Conservation (phyloP, 169 alveolate genomes). For the Plasmodium vivax region DNA sequence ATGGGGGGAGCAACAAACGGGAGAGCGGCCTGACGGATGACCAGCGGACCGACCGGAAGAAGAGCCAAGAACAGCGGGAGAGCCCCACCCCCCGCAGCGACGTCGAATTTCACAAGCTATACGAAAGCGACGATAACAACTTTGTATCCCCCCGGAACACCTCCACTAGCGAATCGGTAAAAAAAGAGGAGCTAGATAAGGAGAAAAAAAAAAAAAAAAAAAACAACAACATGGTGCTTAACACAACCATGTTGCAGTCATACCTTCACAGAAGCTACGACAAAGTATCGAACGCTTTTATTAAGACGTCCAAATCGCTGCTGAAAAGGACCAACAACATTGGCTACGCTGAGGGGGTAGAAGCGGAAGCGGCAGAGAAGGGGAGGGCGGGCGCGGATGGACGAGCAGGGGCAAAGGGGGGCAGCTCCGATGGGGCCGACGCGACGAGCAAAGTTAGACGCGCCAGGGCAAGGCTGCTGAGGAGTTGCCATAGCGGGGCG, state of each 20-base stretch:
- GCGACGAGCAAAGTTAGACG: neutral
- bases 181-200: neutral
- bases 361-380: neutral
- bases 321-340: neutral
- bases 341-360: neutral
- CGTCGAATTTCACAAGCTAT: neutral
- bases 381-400: no score
- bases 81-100: neutral
- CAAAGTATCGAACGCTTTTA: slow-evolving; percentile 39
- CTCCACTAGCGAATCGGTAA: neutral
- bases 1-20: neutral
- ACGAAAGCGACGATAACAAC: neutral
- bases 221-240: neutral
- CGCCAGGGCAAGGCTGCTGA: neutral
- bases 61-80: neutral
- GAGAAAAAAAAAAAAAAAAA: neutral
- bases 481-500: neutral
- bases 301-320: slow-evolving; percentile 21
- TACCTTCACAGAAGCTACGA: slow-evolving; percentile 33
- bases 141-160: neutral
- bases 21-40: neutral
- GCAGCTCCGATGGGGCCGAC: neutral
- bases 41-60: neutral
- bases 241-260: slow-evolving; percentile 7
- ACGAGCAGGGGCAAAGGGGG: neutral